Base-by-base conservation (phyloP, 2,329 filamentous ascomycete species). In the Cladobotryum mycophilum region DNA sequence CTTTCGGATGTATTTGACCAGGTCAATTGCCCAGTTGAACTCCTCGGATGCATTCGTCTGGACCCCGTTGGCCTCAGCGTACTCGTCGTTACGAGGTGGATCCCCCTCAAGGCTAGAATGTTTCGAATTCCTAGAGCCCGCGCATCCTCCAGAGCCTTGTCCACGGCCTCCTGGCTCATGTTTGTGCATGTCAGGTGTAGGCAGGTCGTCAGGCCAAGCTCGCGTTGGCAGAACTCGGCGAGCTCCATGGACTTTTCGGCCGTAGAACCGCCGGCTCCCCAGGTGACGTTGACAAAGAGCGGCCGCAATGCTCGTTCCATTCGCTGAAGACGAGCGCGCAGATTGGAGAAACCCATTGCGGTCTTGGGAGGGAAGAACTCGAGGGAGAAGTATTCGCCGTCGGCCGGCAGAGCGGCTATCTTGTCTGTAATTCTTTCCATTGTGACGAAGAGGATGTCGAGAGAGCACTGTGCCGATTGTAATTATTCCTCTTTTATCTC, bases 291-390 rank as follows among this genome's bases (percentile, higher is more conserved):
- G 55, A 99, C 89, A 65, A 99, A 99, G 42, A 97, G 79, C 41
- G 93, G 93, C 13, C 88, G 86, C 52, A 99, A 78, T 13, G 89
- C 91, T 57, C 89, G 84, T 45, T 93, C 85, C 93, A 99, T 97
- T 66, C 93, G 89, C 67, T 95, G 88, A 53, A 99, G 82, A 65
- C 93, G 90, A 57, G 88, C 88, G 66, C 92, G 88, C 49, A 99
- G 82, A 69, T 99, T 99, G 56, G 89, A 86, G 63, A 93, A 95
- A 58, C 93, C 93, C 84, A 95, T 96, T 55, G 86, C 79, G 43
- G 93, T 99, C 76, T 97, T 99, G 56, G 93, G 93, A 59, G 93
- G 93, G 74, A 99, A 99, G 82, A 99, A 99, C 74, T 99, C 93
- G 70, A 97, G 85, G 44, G 93, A 97, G 72, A 96, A 95, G 76